These are phyloP conservation scores for Ilex aquifolium DNA, from an alignment of 257 asterid species.

Conservation along the genomic window DNA sequence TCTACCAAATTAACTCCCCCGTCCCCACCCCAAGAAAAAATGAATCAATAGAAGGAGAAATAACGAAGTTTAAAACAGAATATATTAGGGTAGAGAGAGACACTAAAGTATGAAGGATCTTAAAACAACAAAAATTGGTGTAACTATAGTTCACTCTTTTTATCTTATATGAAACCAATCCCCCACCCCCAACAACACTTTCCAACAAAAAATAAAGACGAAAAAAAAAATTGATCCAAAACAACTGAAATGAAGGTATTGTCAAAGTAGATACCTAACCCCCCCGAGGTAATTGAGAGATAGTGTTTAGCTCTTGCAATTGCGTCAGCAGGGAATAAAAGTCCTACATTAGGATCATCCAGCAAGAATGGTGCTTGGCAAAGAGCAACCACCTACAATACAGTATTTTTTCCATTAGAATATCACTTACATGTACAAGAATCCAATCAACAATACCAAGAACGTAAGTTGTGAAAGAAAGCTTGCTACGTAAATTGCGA, in stretches of 20 bases:
- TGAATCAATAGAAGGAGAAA: too few relatives aligned
- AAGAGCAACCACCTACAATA: constrained; percentile 79
- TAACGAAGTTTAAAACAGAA: too few relatives aligned
- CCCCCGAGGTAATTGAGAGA: constrained; percentile 76
- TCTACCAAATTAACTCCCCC: too few relatives aligned
- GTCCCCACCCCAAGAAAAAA: too few relatives aligned
- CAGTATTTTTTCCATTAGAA: constrained; percentile 8
- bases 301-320: constrained; percentile 91
- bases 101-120: too few relatives aligned
- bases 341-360: constrained; percentile 95
- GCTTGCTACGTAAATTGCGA: neutral
- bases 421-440: constrained; percentile 3
- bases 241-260: constrained; percentile 1
- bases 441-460: neutral
- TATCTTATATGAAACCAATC: too few relatives aligned
- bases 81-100: too few relatives aligned
- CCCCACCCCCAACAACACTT: too few relatives aligned
- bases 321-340: constrained; percentile 92
- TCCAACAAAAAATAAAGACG: too few relatives aligned
- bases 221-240: too few relatives aligned
- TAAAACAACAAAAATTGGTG: too few relatives aligned
- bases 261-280: constrained; percentile 53
- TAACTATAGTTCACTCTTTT: too few relatives aligned
- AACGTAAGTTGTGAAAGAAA: constrained; percentile 2
- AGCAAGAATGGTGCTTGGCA: constrained; percentile 98